A percentile compares a stretch with the other conserved stretches of the same genome.
Evolutionary conservation across 768 basidiomycete species (phyloP).

Genomic region (Pholiota microspora): DNA sequence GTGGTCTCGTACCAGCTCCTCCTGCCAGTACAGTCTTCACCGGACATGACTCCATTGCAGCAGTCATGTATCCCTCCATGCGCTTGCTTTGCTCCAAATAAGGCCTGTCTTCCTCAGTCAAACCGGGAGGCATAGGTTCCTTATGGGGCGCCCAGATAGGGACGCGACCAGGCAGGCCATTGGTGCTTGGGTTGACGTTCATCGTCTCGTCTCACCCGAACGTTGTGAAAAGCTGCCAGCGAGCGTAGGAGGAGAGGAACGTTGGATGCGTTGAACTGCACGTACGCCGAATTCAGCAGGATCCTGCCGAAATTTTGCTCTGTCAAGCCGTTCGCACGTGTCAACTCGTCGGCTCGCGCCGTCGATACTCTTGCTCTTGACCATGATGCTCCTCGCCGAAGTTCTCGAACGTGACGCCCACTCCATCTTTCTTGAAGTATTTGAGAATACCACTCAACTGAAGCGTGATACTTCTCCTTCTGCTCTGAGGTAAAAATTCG

Average conservation of each 20-base stretch:
- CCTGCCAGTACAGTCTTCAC: slow-evolving; percentile 82
- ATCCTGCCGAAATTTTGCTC: slow-evolving; percentile 20
- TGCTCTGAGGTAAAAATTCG: neutral
- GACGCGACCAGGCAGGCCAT: slow-evolving; percentile 46
- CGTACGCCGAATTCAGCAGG: slow-evolving; percentile 5
- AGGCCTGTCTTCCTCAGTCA: slow-evolving; percentile 75
- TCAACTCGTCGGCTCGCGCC: neutral
- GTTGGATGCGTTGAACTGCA: neutral
- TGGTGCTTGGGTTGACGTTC: slow-evolving; percentile 28
- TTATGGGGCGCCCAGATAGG: slow-evolving; percentile 84
- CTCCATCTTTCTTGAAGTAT: slow-evolving; percentile 1
- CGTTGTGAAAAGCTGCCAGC: slow-evolving; percentile 11
- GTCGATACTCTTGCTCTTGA: neutral
- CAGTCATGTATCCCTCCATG: slow-evolving; percentile 67
- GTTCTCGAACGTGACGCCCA: slow-evolving; percentile 2
- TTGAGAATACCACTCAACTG: neutral
- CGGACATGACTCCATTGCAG: slow-evolving; percentile 84
- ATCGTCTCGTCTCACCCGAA: slow-evolving; percentile 12
- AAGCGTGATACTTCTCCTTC: neutral
- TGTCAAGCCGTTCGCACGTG: neutral
- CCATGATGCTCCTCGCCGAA: slow-evolving; percentile 1
- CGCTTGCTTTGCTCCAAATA: slow-evolving; percentile 69
- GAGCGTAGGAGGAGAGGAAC: slow-evolving; percentile 11
- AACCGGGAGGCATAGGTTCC: slow-evolving; percentile 84
- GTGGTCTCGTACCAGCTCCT: slow-evolving; percentile 63